Evolutionary conservation across 1,284 basidiomycete genomes (phyloP).

Genomic region (Fomitopsis pinicola): DNA sequence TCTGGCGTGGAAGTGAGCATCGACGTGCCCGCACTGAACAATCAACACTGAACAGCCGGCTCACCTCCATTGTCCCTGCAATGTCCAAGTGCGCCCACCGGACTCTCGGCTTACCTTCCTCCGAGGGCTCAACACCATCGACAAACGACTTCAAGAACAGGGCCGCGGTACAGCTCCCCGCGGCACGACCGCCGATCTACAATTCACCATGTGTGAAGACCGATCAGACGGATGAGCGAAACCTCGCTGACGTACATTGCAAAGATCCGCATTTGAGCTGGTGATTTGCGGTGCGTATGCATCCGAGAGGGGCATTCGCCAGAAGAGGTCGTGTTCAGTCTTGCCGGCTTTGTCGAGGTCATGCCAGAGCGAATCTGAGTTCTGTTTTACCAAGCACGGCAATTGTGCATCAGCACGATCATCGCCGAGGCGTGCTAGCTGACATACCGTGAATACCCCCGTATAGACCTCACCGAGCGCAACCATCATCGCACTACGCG

Average conservation of each 20-base stretch:
- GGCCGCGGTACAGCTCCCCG: constrained; percentile 79
- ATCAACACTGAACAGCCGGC: background rate
- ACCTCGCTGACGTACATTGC: constrained; percentile 54
- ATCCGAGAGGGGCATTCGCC: constrained; percentile 83
- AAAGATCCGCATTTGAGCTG: constrained; percentile 77
- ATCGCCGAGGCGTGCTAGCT: background rate
- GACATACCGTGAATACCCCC: constrained; percentile 74
- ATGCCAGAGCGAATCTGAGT: constrained; percentile 72
- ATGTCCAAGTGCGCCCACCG: constrained; percentile 87
- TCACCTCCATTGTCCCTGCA: constrained; percentile 75
- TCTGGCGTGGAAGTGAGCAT: constrained; percentile 27
- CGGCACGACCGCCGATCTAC: constrained; percentile 70
- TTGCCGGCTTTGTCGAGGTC: constrained; percentile 69
- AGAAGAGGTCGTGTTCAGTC: constrained; percentile 76
- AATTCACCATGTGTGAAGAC: background rate
- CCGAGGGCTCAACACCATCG: constrained; percentile 60
- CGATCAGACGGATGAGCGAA: constrained; percentile 10
- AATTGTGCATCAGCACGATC: background rate
- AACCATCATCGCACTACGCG: constrained; percentile 54
- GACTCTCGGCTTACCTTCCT: constrained; percentile 36
- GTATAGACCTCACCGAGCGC: constrained; percentile 74
- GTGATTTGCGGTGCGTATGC: constrained; percentile 77
- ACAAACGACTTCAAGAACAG: constrained; percentile 84
- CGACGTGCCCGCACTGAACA: too few species aligned
- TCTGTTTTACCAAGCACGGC: constrained; percentile 31